phyloP scores from a whole-genome alignment of 768 basidiomycete genomes.

The Psilocybe azurescens region DNA sequence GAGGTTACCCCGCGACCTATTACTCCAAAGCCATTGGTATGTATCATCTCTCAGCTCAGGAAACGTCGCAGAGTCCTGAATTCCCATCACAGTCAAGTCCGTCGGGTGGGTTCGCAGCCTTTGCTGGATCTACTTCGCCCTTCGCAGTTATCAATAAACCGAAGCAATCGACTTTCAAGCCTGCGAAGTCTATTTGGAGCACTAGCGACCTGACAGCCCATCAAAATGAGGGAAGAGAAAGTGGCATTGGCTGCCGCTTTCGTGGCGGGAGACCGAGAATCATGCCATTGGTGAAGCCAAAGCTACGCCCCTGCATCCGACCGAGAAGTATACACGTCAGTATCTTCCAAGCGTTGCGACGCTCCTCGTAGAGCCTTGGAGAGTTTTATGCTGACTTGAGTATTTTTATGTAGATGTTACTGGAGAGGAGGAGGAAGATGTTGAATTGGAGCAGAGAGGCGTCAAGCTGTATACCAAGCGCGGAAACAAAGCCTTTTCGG shows the following conservation, averaged over 20 bases:
- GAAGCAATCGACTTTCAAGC: conserved; percentile 7
- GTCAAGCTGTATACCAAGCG: conserved; percentile 65
- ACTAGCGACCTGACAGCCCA: conserved; percentile 12
- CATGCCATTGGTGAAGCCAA: conserved; percentile 24
- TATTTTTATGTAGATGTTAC: conserved; percentile 44
- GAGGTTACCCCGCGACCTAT: conserved; percentile 5
- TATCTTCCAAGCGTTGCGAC: conserved; percentile 16
- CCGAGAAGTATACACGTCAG: conserved; percentile 33
- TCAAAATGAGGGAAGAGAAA: conserved; percentile 20
- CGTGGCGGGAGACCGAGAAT: conserved; percentile 12
- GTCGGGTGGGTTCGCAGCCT: conserved; percentile 35
- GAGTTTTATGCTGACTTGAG: conserved; percentile 18
- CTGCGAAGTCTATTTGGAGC: conserved; percentile 30
- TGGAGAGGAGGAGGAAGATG: conserved; percentile 70
- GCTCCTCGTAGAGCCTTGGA: conserved; percentile 11
- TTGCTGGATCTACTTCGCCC: conserved; percentile 38
- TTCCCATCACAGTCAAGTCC: conserved; percentile 16
- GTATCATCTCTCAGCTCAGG: neutral
- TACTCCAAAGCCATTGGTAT: conserved; percentile 22
- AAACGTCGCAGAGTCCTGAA: neutral
- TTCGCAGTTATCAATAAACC: conserved; percentile 30
- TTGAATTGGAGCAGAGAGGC: conserved; percentile 61
- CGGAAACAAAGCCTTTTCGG: conserved; percentile 59
- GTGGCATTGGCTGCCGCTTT: conserved; percentile 9
- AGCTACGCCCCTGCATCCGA: conserved; percentile 15